Evolutionary conservation across 495 filamentous ascomycete species (phyloP).

Genomic region (Neurospora sp.): DNA sequence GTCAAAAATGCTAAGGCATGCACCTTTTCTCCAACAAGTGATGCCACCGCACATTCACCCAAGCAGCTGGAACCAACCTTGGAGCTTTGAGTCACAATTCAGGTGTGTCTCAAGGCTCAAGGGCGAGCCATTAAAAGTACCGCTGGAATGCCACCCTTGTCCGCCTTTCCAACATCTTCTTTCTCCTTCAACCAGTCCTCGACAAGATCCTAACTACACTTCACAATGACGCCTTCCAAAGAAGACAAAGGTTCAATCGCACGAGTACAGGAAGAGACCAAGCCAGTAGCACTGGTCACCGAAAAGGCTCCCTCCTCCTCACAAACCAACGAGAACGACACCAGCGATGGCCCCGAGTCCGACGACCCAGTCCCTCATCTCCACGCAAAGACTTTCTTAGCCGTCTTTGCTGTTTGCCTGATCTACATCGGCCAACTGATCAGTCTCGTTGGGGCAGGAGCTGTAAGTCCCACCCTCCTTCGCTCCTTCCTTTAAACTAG

Average conservation of each 20-base stretch:
- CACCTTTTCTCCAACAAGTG: no score
- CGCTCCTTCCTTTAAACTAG: no score
- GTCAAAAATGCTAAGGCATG: no score
- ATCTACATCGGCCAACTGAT: slow-evolving; percentile 25
- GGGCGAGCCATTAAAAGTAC: no score
- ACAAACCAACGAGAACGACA: neutral
- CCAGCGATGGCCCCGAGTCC: neutral
- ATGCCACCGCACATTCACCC: no score
- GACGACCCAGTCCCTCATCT: slow-evolving; percentile 16
- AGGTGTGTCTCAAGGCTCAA: no score
- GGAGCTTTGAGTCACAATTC: no score
- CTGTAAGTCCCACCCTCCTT: slow-evolving; percentile 11
- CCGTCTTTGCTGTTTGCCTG: slow-evolving; percentile 20
- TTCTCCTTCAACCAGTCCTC: neutral
- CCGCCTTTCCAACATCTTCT: no score
- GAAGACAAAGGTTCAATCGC: neutral
- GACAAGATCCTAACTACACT: neutral
- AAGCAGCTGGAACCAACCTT: no score
- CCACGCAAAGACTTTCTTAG: slow-evolving; percentile 20
- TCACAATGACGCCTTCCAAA: neutral
- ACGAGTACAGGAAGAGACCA: neutral
- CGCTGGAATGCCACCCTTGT: no score
- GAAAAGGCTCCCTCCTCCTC: neutral
- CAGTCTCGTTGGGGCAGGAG: slow-evolving; percentile 22
- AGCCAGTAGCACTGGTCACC: neutral